Conservation (phyloP, 2,329 filamentous ascomycete genomes). For the Ilyonectria sp. region DNA sequence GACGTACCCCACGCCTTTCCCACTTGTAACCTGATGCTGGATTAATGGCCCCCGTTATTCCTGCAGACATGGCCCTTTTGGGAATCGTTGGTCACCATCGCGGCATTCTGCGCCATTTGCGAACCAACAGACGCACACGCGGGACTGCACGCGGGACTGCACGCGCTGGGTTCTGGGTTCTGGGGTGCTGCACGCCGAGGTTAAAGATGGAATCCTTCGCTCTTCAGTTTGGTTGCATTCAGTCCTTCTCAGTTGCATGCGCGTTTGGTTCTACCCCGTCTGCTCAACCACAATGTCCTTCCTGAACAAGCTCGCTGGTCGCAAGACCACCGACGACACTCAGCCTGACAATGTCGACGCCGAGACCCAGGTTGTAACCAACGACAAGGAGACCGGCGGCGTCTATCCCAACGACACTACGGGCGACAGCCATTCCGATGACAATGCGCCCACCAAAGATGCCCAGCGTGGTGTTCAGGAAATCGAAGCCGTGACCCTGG, state of each 20-base stretch:
- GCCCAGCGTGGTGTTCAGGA: slow-evolving; percentile 57
- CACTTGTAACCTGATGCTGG: slow-evolving; percentile 9
- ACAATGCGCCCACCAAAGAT: slow-evolving; percentile 35
- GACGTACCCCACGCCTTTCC: background rate
- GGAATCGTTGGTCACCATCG: background rate
- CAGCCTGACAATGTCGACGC: slow-evolving; percentile 25
- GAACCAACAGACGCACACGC: background rate
- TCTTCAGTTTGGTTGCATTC: background rate
- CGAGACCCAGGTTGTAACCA: slow-evolving; percentile 26
- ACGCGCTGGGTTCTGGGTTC: background rate
- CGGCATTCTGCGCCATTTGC: background rate
- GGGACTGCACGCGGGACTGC: background rate
- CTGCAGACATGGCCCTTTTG: background rate
- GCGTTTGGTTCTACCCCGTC: slow-evolving; percentile 1
- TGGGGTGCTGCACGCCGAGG: background rate
- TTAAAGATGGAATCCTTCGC: slow-evolving; percentile 18
- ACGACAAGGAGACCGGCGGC: slow-evolving; percentile 15
- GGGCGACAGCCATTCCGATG: background rate
- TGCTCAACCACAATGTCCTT: slow-evolving; percentile 36
- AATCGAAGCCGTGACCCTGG: slow-evolving; percentile 58
- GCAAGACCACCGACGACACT: background rate
- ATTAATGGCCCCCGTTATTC: background rate
- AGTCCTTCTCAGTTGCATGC: background rate
- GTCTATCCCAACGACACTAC: background rate
- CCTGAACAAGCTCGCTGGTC: slow-evolving; percentile 39